phyloP scores from a whole-genome alignment of 805 yeast species.

The Nakazawaea pomicola region DNA sequence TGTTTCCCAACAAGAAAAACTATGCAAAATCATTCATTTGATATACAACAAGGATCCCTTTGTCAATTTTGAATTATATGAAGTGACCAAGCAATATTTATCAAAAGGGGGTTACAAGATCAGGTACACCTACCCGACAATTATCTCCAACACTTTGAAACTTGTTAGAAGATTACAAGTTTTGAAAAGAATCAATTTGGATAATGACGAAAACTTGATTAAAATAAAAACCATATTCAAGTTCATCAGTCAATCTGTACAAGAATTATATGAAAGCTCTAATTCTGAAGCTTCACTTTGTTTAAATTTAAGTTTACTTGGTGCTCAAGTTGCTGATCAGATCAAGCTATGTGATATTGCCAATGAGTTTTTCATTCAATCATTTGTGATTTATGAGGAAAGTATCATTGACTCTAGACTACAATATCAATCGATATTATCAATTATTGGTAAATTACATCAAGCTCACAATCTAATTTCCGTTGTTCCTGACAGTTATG shows the following conservation, averaged over 20 bases:
- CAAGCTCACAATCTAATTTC: slow-evolving; percentile 35
- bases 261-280: slow-evolving; percentile 50
- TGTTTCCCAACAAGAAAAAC: slow-evolving; percentile 46
- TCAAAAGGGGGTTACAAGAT: slow-evolving; percentile 51
- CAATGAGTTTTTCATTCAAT: slow-evolving; percentile 85
- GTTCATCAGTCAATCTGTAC: slow-evolving; percentile 62
- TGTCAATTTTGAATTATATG: slow-evolving; percentile 40
- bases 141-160: slow-evolving; percentile 57
- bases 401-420: slow-evolving; percentile 41
- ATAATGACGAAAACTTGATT: slow-evolving; percentile 18
- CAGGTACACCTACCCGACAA: slow-evolving; percentile 69
- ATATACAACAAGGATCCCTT: slow-evolving; percentile 45
- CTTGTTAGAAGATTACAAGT: slow-evolving; percentile 47
- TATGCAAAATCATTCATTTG: slow-evolving; percentile 68
- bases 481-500: slow-evolving; percentile 57
- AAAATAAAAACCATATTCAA: slow-evolving; percentile 47
- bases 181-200: slow-evolving; percentile 17
- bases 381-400: slow-evolving; percentile 80
- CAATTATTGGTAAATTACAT: slow-evolving; percentile 41
- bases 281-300: slow-evolving; percentile 27
- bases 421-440: slow-evolving; percentile 44
- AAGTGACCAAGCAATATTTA: slow-evolving; percentile 42
- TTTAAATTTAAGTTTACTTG: slow-evolving; percentile 51
- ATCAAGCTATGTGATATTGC: slow-evolving; percentile 63
- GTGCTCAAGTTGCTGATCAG: slow-evolving; percentile 80